phyloP scores from a whole-genome alignment of 805 yeast genomes.

The Saturnispora mendoncae region DNA sequence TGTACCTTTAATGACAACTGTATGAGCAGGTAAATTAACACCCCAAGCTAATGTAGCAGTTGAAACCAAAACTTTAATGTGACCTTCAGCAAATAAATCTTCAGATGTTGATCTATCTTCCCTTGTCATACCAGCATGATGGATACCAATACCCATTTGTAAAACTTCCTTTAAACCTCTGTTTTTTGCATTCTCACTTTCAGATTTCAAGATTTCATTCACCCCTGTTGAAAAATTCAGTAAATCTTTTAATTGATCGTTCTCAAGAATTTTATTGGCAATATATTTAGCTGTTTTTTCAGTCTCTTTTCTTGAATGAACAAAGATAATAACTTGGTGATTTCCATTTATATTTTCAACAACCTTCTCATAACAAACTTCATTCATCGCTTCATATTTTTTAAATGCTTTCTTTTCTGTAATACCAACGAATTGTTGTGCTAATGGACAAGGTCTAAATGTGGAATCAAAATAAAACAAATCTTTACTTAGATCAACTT shows the following conservation, averaged over 20 bases:
- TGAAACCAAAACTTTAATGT: conserved; percentile 72
- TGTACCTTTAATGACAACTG: conserved; percentile 89
- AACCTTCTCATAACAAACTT: conserved; percentile 78
- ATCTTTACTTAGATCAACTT: conserved; percentile 52
- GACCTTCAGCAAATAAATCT: conserved; percentile 82
- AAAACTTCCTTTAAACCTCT: conserved; percentile 49
- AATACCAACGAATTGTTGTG: conserved; percentile 81
- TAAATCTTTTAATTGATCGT: conserved; percentile 36
- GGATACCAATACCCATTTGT: conserved; percentile 74
- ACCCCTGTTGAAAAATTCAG: conserved; percentile 48
- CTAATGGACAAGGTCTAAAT: conserved; percentile 86
- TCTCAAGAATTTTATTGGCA: conserved; percentile 50
- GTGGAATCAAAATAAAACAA: conserved; percentile 75
- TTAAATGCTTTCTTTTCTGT: conserved; percentile 77
- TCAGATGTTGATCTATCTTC: conserved; percentile 72
- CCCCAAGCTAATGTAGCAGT: conserved; percentile 98
- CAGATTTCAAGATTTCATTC: conserved; percentile 52
- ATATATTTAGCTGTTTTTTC: conserved; percentile 72
- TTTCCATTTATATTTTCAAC: conserved; percentile 51
- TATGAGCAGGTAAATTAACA: conserved; percentile 90
- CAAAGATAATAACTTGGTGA: conserved; percentile 82
- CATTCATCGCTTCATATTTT: conserved; percentile 74
- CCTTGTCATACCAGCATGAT: conserved; percentile 80
- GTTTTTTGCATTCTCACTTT: conserved; percentile 48
- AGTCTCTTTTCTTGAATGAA: conserved; percentile 91